Percentiles rank a stretch among this genome's conserved stretches.
Evolutionary conservation across 2,329 filamentous ascomycete species (phyloP).

Genomic region (Fusarium tjaetaba): DNA sequence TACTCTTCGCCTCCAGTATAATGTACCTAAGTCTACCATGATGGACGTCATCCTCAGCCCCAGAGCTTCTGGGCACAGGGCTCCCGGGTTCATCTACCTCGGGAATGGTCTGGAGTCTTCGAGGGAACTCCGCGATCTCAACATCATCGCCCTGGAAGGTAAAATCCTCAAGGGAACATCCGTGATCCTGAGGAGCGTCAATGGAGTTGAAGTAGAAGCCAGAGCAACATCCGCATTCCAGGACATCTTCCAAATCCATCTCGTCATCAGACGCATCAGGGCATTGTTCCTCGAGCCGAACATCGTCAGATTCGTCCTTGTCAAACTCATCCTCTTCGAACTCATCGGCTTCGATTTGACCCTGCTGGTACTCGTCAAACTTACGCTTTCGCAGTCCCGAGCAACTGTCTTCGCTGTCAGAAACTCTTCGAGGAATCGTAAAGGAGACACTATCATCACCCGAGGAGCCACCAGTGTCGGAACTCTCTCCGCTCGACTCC

Average conservation of each 20-base stretch:
- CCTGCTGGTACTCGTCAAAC: not conserved
- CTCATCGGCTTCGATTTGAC: not conserved
- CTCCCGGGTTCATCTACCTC: not conserved
- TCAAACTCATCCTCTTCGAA: not conserved
- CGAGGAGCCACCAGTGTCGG: not conserved
- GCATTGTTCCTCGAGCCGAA: not conserved
- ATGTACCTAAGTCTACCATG: too few relatives aligned
- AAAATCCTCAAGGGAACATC: too few relatives aligned
- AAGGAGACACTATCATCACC: too few relatives aligned
- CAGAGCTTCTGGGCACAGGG: not conserved
- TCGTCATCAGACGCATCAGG: not conserved
- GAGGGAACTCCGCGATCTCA: not conserved
- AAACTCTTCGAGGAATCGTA: not conserved
- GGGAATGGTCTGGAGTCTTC: not conserved
- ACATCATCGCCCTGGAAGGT: not conserved
- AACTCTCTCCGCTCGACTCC: not conserved
- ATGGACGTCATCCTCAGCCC: not conserved
- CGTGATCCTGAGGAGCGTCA: not conserved
- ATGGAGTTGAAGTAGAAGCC: not conserved
- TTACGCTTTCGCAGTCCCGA: not conserved
- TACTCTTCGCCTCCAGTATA: not conserved
- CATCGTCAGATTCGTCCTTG: not conserved
- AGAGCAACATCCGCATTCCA: not conserved
- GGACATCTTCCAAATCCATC: not conserved
- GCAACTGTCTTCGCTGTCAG: not conserved